A percentile compares a stretch with the other conserved stretches of the same genome.
Evolutionary conservation across 768 basidiomycete genomes (phyloP).

Genomic region (Agaricus bisporus): DNA sequence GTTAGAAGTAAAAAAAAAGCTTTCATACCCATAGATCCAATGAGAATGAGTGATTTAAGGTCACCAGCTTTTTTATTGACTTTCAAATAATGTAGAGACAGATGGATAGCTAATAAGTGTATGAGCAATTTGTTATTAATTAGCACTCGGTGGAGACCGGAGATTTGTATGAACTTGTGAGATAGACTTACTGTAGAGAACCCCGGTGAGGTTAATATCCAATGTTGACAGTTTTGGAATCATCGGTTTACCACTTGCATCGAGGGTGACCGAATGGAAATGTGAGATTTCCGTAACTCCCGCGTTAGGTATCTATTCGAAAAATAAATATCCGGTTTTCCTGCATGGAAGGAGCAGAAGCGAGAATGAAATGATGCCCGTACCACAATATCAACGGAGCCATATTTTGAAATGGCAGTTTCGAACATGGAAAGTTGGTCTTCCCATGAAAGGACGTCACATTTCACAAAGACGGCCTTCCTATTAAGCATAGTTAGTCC

Average conservation of each 20-base stretch:
- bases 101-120: slow-evolving; percentile 33
- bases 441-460: slow-evolving; percentile 50
- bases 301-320: slow-evolving; percentile 39
- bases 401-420: slow-evolving; percentile 37
- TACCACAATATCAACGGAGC: slow-evolving; percentile 50
- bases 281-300: slow-evolving; percentile 33
- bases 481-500: slow-evolving; percentile 20
- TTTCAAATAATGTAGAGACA: slow-evolving; percentile 46
- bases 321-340: no score
- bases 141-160: neutral
- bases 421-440: slow-evolving; percentile 48
- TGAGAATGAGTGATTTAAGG: slow-evolving; percentile 45
- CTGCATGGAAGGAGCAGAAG: neutral
- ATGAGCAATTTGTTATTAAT: neutral
- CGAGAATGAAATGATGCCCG: slow-evolving; percentile 16
- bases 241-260: slow-evolving; percentile 35
- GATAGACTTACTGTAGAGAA: slow-evolving; percentile 37
- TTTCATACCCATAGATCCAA: slow-evolving; percentile 47
- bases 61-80: slow-evolving; percentile 27
- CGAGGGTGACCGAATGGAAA: slow-evolving; percentile 21
- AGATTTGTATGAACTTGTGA: neutral
- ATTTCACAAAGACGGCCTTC: slow-evolving; percentile 33
- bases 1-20: neutral
- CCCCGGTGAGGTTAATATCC: slow-evolving; percentile 43
- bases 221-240: slow-evolving; percentile 39